These are phyloP conservation scores for Primulina huaijiensis DNA, from an alignment of 257 asterid species.

Conservation along the genomic window DNA sequence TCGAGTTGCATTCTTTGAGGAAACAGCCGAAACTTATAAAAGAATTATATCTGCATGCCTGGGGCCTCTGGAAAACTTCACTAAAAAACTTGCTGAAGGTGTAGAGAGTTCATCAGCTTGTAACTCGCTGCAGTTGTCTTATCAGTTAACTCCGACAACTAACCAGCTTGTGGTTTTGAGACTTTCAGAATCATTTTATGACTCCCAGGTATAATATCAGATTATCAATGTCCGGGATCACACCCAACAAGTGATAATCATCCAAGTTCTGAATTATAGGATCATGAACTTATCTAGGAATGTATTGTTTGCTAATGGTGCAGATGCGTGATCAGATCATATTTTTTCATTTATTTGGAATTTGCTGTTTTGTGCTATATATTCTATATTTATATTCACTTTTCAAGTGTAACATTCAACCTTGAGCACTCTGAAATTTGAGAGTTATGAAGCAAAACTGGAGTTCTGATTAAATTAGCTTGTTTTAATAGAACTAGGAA, in stretches of 20 bases:
- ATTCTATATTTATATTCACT: not conserved
- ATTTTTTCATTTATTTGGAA: not conserved
- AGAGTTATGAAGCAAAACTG: not conserved
- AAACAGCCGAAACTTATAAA: conserved; percentile 83
- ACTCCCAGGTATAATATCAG: conserved; percentile 61
- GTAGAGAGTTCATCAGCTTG: conserved; percentile 60
- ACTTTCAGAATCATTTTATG: conserved; percentile 56
- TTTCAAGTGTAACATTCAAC: not conserved
- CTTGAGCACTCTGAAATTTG: not conserved
- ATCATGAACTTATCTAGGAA: not conserved
- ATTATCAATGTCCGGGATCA: conserved; percentile 18
- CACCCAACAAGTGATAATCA: not conserved
- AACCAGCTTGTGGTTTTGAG: conserved; percentile 59
- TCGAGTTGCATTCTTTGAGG: conserved; percentile 96
- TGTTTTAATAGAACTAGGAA: not conserved
- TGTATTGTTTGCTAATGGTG: too few species aligned
- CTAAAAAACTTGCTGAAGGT: conserved; percentile 55
- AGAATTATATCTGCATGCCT: conserved; percentile 68
- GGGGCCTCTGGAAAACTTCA: conserved; percentile 68
- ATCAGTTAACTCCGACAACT: conserved; percentile 61
- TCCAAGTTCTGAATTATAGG: not conserved
- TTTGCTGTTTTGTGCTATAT: not conserved
- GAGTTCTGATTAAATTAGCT: not conserved
- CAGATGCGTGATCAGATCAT: not conserved
- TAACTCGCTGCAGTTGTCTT: conserved; percentile 59